Base-by-base conservation (phyloP, 495 filamentous ascomycete genomes). In the Halenospora varia region DNA sequence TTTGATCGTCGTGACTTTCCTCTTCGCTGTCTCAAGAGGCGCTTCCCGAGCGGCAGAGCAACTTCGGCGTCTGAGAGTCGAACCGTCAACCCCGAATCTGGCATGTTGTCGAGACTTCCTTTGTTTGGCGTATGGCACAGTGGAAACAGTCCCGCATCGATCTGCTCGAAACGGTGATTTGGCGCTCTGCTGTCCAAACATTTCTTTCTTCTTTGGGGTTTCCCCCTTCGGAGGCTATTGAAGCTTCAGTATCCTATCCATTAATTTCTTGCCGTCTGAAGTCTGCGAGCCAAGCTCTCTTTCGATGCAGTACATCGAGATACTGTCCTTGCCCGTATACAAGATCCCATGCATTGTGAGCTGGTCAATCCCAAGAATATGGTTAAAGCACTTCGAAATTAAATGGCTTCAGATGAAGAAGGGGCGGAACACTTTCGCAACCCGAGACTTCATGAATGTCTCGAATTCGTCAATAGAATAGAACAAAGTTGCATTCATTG, bases 111-210 rank as follows among this genome's bases (percentile, higher is more conserved):
- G 49, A 52, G 1, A 40, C 49, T 52, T 52, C 18, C 17, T 52
- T 52, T 52, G 49, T 52, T 52, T 52, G 25, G 52, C 15, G 17
- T 17, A 40, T 35, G 29, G 29, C 29, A 35, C 29, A 6, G 29
- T 35, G 29, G 29, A 35, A 35, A 35, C 29, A 35, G 29, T 35
- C 29, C 29, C 29, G n/a, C 29, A 13, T 35, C 29, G 29, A 35
- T 13, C 13, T 35, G 6, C 29, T 13, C 29, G 29, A 35, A 6
- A 4, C 29, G 13, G 29, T n/a, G n/a, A n/a, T 35, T 35, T 13
- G 13, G 29, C 29, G 29, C 6, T 35, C 29, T 35, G 6, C 4
- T 35, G 29, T 35, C 29, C 6, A 35, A 35, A 35, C 29, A 13
- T 13, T 35, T 35, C 13, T 35, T 35, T 4, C 29, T 35, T 13